phyloP scores from a whole-genome alignment of 495 filamentous ascomycete species.

The Penicillium pulvis region DNA sequence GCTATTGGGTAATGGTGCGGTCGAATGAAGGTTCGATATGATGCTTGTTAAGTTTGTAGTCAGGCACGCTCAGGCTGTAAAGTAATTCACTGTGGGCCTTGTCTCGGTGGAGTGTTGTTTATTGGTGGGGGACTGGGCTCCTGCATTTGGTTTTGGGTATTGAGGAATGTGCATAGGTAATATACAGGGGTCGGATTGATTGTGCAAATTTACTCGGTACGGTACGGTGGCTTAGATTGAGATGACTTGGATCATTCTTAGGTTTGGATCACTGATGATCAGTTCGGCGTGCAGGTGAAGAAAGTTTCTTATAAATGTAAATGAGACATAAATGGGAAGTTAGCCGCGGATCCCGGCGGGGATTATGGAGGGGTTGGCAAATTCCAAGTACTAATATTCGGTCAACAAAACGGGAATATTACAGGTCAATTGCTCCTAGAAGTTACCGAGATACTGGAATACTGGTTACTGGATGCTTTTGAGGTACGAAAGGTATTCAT shows the following conservation, averaged over 20 bases:
- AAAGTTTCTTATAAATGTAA: background rate
- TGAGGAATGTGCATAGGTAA: background rate
- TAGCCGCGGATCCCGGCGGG: slow-evolving; percentile 1
- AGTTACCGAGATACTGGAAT: background rate
- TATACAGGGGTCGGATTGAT: background rate
- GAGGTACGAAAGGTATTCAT: slow-evolving; percentile 16
- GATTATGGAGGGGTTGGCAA: background rate
- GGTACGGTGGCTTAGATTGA: background rate
- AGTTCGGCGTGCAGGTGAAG: background rate
- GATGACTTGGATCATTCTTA: background rate
- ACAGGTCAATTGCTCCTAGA: background rate
- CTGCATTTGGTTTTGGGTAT: background rate
- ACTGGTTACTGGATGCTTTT: too few species aligned
- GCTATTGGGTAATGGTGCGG: background rate
- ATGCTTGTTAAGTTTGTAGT: too few species aligned
- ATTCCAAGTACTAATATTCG: background rate
- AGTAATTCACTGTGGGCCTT: slow-evolving; percentile 3
- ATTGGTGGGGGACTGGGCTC: slow-evolving; percentile 5
- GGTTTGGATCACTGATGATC: background rate
- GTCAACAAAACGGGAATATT: background rate
- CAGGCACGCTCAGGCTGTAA: too few species aligned
- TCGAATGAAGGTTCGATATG: background rate
- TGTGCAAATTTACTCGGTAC: background rate
- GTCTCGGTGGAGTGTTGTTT: background rate
- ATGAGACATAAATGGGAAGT: background rate